phyloP scores from a whole-genome alignment of 1,284 basidiomycete species.

The Austroboletus sp. region DNA sequence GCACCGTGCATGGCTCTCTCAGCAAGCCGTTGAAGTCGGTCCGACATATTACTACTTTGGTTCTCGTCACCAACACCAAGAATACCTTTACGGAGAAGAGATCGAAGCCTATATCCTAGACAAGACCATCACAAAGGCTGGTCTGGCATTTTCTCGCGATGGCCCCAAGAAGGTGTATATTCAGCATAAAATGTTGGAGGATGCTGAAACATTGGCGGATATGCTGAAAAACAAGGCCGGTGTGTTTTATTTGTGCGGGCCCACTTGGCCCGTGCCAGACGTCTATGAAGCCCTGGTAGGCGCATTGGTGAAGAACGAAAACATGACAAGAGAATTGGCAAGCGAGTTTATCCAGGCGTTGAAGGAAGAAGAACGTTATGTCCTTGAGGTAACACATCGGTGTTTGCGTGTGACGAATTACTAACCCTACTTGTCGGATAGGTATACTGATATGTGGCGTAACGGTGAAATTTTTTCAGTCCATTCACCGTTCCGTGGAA shows the following conservation, averaged over 20 bases:
- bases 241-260: conserved; percentile 95
- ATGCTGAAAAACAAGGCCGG: conserved; percentile 69
- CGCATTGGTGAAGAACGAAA: conserved; percentile 69
- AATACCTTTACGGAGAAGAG: conserved; percentile 95
- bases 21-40: conserved; percentile 76
- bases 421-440: conserved; percentile 11
- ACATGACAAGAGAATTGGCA: conserved; percentile 61
- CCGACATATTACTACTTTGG: conserved; percentile 98
- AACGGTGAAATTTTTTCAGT: no score
- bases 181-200: conserved; percentile 95
- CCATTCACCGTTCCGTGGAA: no score
- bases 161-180: conserved; percentile 91
- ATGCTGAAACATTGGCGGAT: conserved; percentile 69
- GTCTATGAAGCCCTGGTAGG: conserved; percentile 88
- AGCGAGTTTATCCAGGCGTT: conserved; percentile 82
- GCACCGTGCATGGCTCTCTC: conserved; percentile 78
- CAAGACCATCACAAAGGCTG: conserved; percentile 79
- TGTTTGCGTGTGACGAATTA: neutral
- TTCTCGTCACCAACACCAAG: conserved; percentile 87
- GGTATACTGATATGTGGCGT: conserved; percentile 23
- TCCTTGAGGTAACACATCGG: conserved; percentile 75
- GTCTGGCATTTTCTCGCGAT: conserved; percentile 96
- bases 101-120: conserved; percentile 79
- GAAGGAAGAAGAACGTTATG: conserved; percentile 96
- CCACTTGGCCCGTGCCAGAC: conserved; percentile 97